A percentile compares a stretch with the other conserved stretches of the same genome.
These are phyloP conservation scores for Lactifluus subvellereus DNA, from an alignment of 768 basidiomycete genomes.

Conservation along the genomic window DNA sequence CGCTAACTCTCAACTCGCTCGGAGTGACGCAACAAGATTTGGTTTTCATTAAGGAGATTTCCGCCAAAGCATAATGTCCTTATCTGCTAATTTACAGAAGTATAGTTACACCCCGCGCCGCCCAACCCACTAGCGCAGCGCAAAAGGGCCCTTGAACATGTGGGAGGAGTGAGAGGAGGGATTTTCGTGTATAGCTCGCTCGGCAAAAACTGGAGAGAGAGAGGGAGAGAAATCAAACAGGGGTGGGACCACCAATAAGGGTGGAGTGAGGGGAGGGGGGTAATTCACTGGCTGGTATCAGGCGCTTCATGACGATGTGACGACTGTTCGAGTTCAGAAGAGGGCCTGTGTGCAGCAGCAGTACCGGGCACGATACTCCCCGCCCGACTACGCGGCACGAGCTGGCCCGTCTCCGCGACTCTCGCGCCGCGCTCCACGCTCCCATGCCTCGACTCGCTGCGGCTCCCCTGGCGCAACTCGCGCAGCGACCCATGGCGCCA, in stretches of 20 bases:
- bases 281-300: background rate
- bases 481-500: slow-evolving; percentile 31
- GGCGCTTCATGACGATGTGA: slow-evolving; percentile 4
- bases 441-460: slow-evolving; percentile 44
- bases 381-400: slow-evolving; percentile 36
- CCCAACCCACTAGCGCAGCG: background rate
- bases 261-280: background rate
- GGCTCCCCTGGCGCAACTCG: slow-evolving; percentile 31
- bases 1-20: background rate
- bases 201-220: background rate
- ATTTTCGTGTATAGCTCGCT: background rate
- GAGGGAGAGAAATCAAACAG: background rate
- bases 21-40: background rate
- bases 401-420: slow-evolving; percentile 61
- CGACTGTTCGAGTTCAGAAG: slow-evolving; percentile 10
- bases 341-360: background rate
- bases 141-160: background rate
- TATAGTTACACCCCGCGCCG: slow-evolving; percentile 8
- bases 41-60: background rate
- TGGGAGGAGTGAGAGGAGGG: background rate
- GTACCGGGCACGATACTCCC: slow-evolving; percentile 16
- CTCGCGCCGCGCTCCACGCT: slow-evolving; percentile 61
- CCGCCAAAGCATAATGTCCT: slow-evolving; percentile 7
- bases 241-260: background rate
- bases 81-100: slow-evolving; percentile 17